Percentiles rank a stretch among this genome's conserved stretches.
These are phyloP conservation scores for Novakomyces olei DNA, from an alignment of 805 yeast genomes.

Conservation along the genomic window DNA sequence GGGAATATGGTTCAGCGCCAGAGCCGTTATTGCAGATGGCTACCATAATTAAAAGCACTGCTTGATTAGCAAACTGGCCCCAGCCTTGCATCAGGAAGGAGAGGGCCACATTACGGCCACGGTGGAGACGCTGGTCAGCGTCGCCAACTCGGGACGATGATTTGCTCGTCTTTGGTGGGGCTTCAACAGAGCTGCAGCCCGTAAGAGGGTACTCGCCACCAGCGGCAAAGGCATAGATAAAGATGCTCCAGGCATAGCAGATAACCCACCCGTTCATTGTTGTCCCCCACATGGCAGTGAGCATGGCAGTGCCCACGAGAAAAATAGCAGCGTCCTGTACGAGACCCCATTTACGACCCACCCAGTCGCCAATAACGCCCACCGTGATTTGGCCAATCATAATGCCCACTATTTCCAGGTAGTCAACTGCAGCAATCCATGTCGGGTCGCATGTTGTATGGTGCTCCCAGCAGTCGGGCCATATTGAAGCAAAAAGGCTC, in stretches of 20 bases:
- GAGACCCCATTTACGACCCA: constrained; percentile 41
- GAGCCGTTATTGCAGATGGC: constrained; percentile 17
- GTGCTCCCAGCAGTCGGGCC: constrained; percentile 19
- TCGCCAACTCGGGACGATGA: constrained; percentile 14
- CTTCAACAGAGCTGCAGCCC: constrained; percentile 40
- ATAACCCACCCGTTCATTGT: constrained; percentile 37
- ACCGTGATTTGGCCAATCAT: constrained; percentile 38
- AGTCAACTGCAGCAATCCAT: constrained; percentile 18
- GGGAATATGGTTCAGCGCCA: constrained; percentile 14
- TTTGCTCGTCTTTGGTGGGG: no score
- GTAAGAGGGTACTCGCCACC: constrained; percentile 52
- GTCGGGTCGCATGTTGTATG: constrained; percentile 15
- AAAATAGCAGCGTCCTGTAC: constrained; percentile 35
- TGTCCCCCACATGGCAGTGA: constrained; percentile 37
- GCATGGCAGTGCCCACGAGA: constrained; percentile 33
- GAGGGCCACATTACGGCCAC: constrained; percentile 18
- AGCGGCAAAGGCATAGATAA: constrained; percentile 29
- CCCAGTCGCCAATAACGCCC: constrained; percentile 34
- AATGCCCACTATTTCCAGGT: constrained; percentile 24
- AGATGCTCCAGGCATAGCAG: constrained; percentile 24
- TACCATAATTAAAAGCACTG: constrained; percentile 12
- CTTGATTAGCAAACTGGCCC: constrained; percentile 17
- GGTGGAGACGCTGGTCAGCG: constrained; percentile 18
- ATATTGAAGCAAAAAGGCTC: constrained; percentile 14
- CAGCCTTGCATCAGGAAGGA: constrained; percentile 18